phyloP scores from a whole-genome alignment of 2,329 filamentous ascomycete species.

The Fusarium tricinctum region DNA sequence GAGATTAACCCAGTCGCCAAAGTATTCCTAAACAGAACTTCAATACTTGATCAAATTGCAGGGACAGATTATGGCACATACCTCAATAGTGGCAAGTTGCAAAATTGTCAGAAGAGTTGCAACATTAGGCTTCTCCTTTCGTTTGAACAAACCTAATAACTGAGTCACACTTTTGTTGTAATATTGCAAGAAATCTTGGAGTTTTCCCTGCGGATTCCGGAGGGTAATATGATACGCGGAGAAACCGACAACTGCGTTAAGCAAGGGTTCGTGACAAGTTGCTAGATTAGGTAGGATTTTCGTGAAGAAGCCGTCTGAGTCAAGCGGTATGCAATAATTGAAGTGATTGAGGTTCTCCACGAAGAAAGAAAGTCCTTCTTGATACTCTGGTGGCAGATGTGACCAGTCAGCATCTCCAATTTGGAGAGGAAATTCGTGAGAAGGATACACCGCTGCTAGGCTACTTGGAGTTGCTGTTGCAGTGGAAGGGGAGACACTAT shows the following conservation, averaged over 20 bases:
- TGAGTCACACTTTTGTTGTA: conserved; percentile 90
- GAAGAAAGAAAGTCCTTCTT: conserved; percentile 84
- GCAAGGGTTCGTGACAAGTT: conserved; percentile 79
- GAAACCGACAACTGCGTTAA: conserved; percentile 90
- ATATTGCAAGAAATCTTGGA: conserved; percentile 87
- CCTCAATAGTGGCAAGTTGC: conserved; percentile 94
- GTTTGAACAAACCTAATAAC: conserved; percentile 78
- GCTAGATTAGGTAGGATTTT: conserved; percentile 79
- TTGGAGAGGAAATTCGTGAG: conserved; percentile 46
- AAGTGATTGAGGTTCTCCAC: conserved; percentile 81
- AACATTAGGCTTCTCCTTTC: conserved; percentile 77
- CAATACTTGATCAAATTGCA: conserved; percentile 32
- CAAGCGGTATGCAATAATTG: conserved; percentile 84
- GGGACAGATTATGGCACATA: conserved; percentile 54
- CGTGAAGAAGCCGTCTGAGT: conserved; percentile 80
- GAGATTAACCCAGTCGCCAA: conserved; percentile 95
- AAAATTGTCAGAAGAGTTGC: conserved; percentile 88
- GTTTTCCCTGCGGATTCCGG: conserved; percentile 76
- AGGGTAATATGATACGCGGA: conserved; percentile 88
- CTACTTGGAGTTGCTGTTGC: conserved; percentile 59
- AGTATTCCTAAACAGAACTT: conserved; percentile 77
- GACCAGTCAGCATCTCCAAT: conserved; percentile 63
- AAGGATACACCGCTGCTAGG: conserved; percentile 51
- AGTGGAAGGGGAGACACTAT: conserved; percentile 66
- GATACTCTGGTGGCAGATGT: conserved; percentile 76